Conservation (phyloP, 208 protist genomes). For the Lotmaria passim region DNA sequence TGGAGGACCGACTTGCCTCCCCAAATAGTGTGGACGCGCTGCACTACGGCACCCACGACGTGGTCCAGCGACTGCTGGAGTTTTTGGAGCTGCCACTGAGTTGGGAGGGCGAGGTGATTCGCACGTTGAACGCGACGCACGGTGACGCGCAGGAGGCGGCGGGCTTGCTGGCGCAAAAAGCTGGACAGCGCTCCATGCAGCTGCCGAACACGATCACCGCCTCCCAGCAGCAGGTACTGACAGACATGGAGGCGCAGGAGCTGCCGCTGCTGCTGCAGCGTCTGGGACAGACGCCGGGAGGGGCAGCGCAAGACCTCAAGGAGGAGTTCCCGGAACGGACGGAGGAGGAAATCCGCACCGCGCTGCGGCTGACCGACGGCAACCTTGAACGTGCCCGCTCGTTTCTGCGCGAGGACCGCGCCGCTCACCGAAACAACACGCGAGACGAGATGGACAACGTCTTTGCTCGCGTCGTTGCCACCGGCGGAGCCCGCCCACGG, state of each 20-base stretch:
- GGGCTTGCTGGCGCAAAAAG: conserved; percentile 37
- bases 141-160: conserved; percentile 65
- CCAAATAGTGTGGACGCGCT: conserved; percentile 31
- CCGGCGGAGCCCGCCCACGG: conserved; percentile 17
- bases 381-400: conserved; percentile 45
- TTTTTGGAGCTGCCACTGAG: conserved; percentile 51
- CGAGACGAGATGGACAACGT: conserved; percentile 32
- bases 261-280: conserved; percentile 17
- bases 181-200: conserved; percentile 29
- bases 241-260: conserved; percentile 14
- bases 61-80: conserved; percentile 58
- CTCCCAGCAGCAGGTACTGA: conserved; percentile 13
- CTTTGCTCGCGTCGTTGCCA: conserved; percentile 32
- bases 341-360: conserved; percentile 15
- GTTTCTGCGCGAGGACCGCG: conserved; percentile 42
- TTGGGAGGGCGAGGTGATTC: conserved; percentile 61
- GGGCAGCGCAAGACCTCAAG: conserved; percentile 1
- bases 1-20: conserved; percentile 35
- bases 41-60: conserved; percentile 63
- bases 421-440: background rate
- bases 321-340: conserved; percentile 16
- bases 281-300: conserved; percentile 5
- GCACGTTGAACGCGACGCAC: conserved; percentile 63
- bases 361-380: conserved; percentile 55
- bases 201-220: conserved; percentile 16